Percentiles rank a stretch among this genome's conserved stretches.
Evolutionary conservation across 768 basidiomycete species (phyloP).

Genomic region (Jaapia argillacea): DNA sequence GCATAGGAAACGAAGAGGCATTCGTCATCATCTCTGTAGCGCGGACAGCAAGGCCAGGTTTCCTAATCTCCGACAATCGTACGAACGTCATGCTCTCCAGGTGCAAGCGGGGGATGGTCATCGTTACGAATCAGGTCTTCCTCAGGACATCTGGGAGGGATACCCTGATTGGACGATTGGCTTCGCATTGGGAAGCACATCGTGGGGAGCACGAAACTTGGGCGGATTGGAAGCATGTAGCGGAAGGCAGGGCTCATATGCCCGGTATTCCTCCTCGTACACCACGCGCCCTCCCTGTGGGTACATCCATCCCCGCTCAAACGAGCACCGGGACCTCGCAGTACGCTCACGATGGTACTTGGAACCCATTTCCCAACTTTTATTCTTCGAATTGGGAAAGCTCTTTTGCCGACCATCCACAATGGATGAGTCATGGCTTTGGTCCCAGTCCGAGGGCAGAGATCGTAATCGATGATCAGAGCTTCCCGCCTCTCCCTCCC

Average conservation of each 20-base stretch:
- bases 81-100: slow-evolving; percentile 27
- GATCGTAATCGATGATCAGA: too few relatives aligned
- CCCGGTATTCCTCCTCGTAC: too few relatives aligned
- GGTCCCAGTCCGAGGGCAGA: too few relatives aligned
- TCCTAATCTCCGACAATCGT: slow-evolving; percentile 25
- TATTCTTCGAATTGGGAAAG: too few relatives aligned
- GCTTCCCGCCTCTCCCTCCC: too few relatives aligned
- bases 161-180: slow-evolving; percentile 17
- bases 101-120: slow-evolving; percentile 22
- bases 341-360: too few relatives aligned
- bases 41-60: slow-evolving; percentile 33
- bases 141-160: slow-evolving; percentile 7
- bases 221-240: neutral
- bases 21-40: slow-evolving; percentile 43
- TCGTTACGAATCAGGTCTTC: slow-evolving; percentile 17
- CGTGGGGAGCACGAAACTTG: neutral
- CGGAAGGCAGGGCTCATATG: neutral
- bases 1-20: slow-evolving; percentile 39
- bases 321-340: too few relatives aligned
- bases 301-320: too few relatives aligned
- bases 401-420: too few relatives aligned
- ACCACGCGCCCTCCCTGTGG: too few relatives aligned
- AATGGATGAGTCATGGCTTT: too few relatives aligned
- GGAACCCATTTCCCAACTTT: too few relatives aligned
- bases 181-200: slow-evolving; percentile 7